phyloP scores from a whole-genome alignment of 2,329 filamentous ascomycete species.

The Leptographium lundbergii region DNA sequence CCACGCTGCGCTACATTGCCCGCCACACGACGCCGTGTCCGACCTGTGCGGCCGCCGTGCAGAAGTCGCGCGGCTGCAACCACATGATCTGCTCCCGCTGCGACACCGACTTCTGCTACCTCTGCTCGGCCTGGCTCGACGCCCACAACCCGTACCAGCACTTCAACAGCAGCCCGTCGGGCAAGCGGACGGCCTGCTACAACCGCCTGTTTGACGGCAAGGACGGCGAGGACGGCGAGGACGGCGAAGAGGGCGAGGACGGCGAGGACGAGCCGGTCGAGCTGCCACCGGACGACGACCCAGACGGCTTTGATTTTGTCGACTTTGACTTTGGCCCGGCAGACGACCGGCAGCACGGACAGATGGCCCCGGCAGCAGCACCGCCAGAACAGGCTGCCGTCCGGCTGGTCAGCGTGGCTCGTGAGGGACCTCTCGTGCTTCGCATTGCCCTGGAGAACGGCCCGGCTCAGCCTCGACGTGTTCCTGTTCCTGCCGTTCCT shows the following conservation, averaged over 20 bases:
- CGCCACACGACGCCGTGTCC: conserved; percentile 79
- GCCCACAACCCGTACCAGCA: conserved; percentile 75
- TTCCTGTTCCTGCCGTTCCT: not conserved
- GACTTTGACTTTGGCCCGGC: no score
- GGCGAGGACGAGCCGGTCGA: conserved; percentile 9
- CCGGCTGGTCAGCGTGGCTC: conserved; percentile 31
- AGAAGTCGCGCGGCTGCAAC: conserved; percentile 91
- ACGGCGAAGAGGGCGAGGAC: no score
- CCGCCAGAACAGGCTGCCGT: conserved; percentile 22
- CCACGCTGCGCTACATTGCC: conserved; percentile 67
- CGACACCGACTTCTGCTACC: conserved; percentile 86
- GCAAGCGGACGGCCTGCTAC: conserved; percentile 53
- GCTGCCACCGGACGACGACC: no score
- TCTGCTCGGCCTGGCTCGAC: conserved; percentile 79
- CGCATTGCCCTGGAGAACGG: conserved; percentile 29
- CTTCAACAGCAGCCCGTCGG: conserved; percentile 56
- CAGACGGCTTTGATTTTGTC: not conserved
- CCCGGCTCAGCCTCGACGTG: not conserved
- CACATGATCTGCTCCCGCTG: conserved; percentile 93
- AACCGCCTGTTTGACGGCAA: conserved; percentile 85
- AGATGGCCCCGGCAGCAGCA: no score
- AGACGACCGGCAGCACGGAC: no score
- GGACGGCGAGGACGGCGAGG: conserved; percentile 46
- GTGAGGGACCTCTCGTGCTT: conserved; percentile 44
- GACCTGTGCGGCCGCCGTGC: conserved; percentile 69